Base-by-base conservation (phyloP, 2,329 filamentous ascomycete genomes). In the Sclerotinia minor region DNA sequence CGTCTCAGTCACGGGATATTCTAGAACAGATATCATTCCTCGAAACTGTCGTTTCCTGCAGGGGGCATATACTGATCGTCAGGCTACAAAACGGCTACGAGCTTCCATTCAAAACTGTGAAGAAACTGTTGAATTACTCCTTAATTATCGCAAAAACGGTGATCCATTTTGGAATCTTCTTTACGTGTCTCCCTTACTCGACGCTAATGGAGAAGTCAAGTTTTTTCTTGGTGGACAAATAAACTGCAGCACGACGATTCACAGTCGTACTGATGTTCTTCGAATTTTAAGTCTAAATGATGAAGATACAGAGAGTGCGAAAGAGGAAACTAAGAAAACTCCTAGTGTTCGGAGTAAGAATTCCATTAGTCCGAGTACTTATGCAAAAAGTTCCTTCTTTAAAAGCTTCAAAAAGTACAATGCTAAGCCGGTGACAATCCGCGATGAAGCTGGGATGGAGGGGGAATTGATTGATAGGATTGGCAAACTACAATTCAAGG, bases 181-280 rank as follows among this genome's bases (percentile, higher is more conserved):
- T 0, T 86, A 84, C 61, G 76, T 83, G 1, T 81, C 83, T 58
- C 85, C 86, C 0, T 75, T 89, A 0, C 78, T 80, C 32, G 82
- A 86, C 68, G 74, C 76, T 0, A 71, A 78, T 0, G 85, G 85
- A 3, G 80, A 80, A 9, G 75, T 84, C 1, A 79, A 78, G 0
- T 86, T 83, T 75, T 85, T 83, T 71, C 79, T 89, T 21, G 85
- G 84, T 0, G 85, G 81, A 0, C 84, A 88, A 69, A 81, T 88
- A 64, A 84, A 88, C 70, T 82, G 86, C 19, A 86, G 84, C 0
- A 83, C 83, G 2, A 82, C 81, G 0, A 79, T 87, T 45, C 81
- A 82, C 67, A 81, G 78, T 61, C 79, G 79, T 44, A 79, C 80
- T 5, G 85, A 87, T 68, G 79, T 87, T 8, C 69, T 88, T 55